Evolutionary conservation across 148 eudicot genomes (phyloP).

Genomic region (Camellia sinensis): DNA sequence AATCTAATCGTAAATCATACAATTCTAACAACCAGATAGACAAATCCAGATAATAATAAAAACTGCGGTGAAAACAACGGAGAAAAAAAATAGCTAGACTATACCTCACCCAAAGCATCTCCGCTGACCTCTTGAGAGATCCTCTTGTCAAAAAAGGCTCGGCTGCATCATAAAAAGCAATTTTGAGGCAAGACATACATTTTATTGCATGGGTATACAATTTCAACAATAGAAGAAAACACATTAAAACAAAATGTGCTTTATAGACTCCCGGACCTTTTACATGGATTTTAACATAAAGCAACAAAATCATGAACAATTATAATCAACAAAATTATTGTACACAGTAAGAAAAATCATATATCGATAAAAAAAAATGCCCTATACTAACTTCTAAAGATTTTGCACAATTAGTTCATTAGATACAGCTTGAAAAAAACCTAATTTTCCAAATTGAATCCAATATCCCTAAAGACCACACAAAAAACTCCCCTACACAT

Average conservation of each 20-base stretch:
- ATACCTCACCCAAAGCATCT: conserved; percentile 72
- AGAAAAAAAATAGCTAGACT: neutral
- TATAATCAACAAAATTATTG: too few relatives aligned
- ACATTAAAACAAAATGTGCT: neutral
- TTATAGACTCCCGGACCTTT: too few relatives aligned
- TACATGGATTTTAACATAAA: neutral
- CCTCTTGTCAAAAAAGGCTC: conserved; percentile 73
- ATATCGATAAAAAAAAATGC: too few relatives aligned
- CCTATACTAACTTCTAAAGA: too few relatives aligned
- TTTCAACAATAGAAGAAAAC: neutral
- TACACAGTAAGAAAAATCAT: too few relatives aligned
- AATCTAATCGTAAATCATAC: too few relatives aligned
- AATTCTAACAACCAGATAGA: too few relatives aligned
- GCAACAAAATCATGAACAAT: neutral
- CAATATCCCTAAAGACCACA: neutral
- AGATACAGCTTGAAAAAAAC: too few relatives aligned
- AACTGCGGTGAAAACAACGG: neutral
- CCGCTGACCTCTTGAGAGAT: conserved; percentile 77
- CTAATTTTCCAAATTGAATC: too few relatives aligned
- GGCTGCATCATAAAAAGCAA: conserved; percentile 31
- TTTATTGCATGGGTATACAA: neutral
- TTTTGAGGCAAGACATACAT: neutral
- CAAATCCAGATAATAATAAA: neutral
- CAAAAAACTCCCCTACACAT: neutral
- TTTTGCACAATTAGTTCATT: too few relatives aligned